Conservation (phyloP, 768 basidiomycete genomes). For the Auriscalpium orientale region DNA sequence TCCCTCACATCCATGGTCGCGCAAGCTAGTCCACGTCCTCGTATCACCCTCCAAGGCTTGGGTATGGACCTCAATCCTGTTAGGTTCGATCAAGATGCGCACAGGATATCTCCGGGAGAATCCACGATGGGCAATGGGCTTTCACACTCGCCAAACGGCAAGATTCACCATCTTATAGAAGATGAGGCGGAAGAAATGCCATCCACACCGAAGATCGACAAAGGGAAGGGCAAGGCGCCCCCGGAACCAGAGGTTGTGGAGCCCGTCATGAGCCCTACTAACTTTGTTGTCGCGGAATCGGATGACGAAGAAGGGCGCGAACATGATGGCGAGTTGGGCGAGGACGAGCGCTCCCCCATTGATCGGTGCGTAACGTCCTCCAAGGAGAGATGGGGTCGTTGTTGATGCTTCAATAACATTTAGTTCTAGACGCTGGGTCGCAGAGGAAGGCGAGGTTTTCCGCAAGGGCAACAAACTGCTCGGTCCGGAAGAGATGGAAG, state of each 20-base stretch:
- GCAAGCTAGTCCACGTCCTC: conserved; percentile 17
- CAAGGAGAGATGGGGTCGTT: neutral
- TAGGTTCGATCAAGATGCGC: neutral
- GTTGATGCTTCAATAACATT: neutral
- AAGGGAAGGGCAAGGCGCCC: conserved; percentile 69
- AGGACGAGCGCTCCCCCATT: conserved; percentile 11
- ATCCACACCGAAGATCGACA: conserved; percentile 62
- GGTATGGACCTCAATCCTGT: conserved; percentile 7
- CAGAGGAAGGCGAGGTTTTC: conserved; percentile 96
- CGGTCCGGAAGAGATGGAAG: conserved; percentile 82
- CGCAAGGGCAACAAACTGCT: conserved; percentile 79
- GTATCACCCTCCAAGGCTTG: conserved; percentile 6
- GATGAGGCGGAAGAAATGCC: conserved; percentile 27
- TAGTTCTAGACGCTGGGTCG: conserved; percentile 76
- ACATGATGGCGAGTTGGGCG: conserved; percentile 16
- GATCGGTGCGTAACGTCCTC: conserved; percentile 7
- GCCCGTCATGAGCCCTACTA: conserved; percentile 57
- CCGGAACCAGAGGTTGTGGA: conserved; percentile 62
- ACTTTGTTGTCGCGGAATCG: conserved; percentile 21
- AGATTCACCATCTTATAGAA: conserved; percentile 4
- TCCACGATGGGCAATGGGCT: neutral
- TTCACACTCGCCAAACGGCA: neutral
- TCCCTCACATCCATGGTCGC: conserved; percentile 51
- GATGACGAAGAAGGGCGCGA: conserved; percentile 44
- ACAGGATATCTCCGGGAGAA: neutral